Evolutionary conservation across 257 asterid genomes (phyloP).

Genomic region (Solanum piurae): DNA sequence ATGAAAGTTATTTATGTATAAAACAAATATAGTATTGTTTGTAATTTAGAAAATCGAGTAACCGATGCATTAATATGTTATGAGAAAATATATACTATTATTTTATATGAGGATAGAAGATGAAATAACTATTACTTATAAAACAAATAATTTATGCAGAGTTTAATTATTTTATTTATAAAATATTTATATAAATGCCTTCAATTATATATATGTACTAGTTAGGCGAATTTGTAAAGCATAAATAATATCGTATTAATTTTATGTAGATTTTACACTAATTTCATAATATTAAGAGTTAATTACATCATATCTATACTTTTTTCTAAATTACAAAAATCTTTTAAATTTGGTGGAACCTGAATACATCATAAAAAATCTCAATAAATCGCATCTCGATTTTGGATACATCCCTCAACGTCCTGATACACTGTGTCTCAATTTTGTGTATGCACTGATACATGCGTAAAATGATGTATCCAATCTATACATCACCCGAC

Average conservation of each 20-base stretch:
- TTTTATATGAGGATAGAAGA: neutral
- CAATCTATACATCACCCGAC: no score
- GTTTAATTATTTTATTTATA: no score
- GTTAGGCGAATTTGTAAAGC: neutral
- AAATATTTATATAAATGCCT: neutral
- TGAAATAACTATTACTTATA: no score
- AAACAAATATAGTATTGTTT: neutral
- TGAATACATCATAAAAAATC: neutral
- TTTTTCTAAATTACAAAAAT: accelerated
- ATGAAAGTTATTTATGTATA: neutral
- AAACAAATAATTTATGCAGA: no score
- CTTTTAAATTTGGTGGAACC: no score
- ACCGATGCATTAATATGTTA: neutral
- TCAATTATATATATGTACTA: no score
- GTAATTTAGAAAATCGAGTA: neutral
- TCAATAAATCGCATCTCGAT: neutral
- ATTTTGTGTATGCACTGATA: no score
- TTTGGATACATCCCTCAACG: neutral
- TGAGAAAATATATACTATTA: neutral
- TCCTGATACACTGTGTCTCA: no score
- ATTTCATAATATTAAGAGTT: neutral
- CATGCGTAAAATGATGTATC: no score
- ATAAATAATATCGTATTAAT: neutral
- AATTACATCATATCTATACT: no score
- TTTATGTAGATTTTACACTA: neutral